Evolutionary conservation across 129 eudicot genomes (phyloP), one percentile per base, ranked within the genome.

Genomic region (Lactuca sativa): DNA sequence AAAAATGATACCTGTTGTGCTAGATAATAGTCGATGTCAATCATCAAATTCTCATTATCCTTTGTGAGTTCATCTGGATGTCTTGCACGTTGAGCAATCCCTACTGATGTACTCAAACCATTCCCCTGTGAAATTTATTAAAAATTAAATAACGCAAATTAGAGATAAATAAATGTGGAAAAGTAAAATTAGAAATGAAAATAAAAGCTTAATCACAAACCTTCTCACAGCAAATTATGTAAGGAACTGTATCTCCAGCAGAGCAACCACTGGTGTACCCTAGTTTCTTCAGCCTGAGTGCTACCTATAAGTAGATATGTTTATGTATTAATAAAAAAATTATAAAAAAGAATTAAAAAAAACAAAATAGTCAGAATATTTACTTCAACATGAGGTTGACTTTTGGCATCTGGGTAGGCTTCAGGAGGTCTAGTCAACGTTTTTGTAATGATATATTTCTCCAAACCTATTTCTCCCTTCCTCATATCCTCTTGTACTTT

Each of bases 401-500:
- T 90, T 80, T 79, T 90, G 74, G 97, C 97, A 87, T 95, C 99
- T 62, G 99, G 99, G 49, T 95, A 95, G 41, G 99, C 97, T 90
- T 95, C 99, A 18, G 97, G 99, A 53, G 96, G 87, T 87, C 79
- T 95, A 7, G 99, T 95, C 77, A 95, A 82, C 17, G 99, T 52
- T 79, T 95, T 95, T 38, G 91, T 95, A 71, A 95, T 95, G 47
- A 95, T 85, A 75, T 87, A 95, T 75, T 95, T 95, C 76, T 95
- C 99, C 70, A 95, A 83, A 30, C 83, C 82, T 73, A 95, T 77
- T 85, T 84, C 81, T 54, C 97, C 99, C 59, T 87, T 95, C 81
- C 97, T 87, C 99, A 95, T 90, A 38, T 90, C 89, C 77, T 95
- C 97, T 77, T 90, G 97, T 57, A 90, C 99, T 96, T 95, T 85